A percentile compares a stretch with the other conserved stretches of the same genome.
These are phyloP conservation scores for Pseudogymnoascus sp. DNA, from an alignment of 2,329 filamentous ascomycete genomes.

Conservation along the genomic window DNA sequence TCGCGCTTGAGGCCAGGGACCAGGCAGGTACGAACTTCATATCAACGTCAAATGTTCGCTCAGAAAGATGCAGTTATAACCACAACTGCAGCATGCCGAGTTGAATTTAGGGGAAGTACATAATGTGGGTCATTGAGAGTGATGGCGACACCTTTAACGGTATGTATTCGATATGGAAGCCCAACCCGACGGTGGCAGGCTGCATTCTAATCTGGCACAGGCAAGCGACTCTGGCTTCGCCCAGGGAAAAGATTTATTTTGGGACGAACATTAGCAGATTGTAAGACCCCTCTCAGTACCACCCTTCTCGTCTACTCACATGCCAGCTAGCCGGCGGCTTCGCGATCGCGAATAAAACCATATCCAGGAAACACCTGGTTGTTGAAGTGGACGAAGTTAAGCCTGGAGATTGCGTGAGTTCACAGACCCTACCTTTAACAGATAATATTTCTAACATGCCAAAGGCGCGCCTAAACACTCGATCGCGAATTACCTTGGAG, in stretches of 20 bases:
- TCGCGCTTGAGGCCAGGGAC: background rate
- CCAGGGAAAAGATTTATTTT: constrained; percentile 82
- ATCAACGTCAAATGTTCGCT: background rate
- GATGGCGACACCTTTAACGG: constrained; percentile 47
- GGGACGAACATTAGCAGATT: constrained; percentile 65
- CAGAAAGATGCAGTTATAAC: background rate
- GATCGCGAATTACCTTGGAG: constrained; percentile 65
- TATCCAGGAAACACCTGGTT: constrained; percentile 82
- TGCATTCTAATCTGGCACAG: constrained; percentile 33
- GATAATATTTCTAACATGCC: constrained; percentile 15
- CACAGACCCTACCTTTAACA: background rate
- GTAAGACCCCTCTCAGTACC: constrained; percentile 34
- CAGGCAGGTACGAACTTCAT: background rate
- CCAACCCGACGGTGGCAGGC: constrained; percentile 10
- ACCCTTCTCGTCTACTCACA: constrained; percentile 1
- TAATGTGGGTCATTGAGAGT: constrained; percentile 50
- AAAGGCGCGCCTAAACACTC: constrained; percentile 26
- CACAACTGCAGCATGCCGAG: background rate
- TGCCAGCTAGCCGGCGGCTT: constrained; percentile 50
- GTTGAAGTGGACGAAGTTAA: constrained; percentile 63
- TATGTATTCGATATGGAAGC: constrained; percentile 17
- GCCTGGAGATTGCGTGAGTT: constrained; percentile 58
- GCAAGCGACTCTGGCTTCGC: constrained; percentile 72
- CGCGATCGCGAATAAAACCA: constrained; percentile 69
- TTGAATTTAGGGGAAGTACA: background rate